Conservation (phyloP, 2,329 filamentous ascomycete species). For the Neofusicoccum parvum region DNA sequence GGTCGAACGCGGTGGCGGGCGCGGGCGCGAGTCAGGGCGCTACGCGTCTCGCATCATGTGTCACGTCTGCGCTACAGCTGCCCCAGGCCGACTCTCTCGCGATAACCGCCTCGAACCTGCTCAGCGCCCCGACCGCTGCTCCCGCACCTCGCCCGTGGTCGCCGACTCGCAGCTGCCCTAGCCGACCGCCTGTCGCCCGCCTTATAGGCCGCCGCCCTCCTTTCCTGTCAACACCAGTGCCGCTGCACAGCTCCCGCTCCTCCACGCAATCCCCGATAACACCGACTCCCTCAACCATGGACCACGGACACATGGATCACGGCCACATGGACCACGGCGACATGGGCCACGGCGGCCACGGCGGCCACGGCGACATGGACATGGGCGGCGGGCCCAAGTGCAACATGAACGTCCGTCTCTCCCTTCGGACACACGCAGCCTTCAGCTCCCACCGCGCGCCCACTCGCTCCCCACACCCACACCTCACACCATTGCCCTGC, state of each 20-base stretch:
- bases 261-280: neutral
- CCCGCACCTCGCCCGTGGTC: neutral
- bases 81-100: neutral
- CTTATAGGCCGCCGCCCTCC: neutral
- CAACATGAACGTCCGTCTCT: constrained; percentile 79
- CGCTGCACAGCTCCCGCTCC: neutral
- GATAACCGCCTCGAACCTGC: constrained; percentile 17
- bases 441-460: neutral
- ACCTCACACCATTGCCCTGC: neutral
- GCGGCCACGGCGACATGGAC: constrained; percentile 18
- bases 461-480: neutral
- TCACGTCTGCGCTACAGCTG: neutral
- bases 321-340: constrained; percentile 57
- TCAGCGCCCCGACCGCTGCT: neutral
- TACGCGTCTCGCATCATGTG: neutral
- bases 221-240: neutral
- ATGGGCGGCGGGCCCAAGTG: constrained; percentile 61
- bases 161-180: neutral
- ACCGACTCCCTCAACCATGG: constrained; percentile 25
- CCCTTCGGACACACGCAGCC: neutral
- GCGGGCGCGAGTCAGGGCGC: constrained; percentile 3
- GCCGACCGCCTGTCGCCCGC: neutral
- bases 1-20: neutral
- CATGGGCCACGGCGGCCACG: constrained; percentile 54
- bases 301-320: constrained; percentile 50